These are phyloP conservation scores for Colletotrichum camelliae DNA, from an alignment of 2,329 filamentous ascomycete genomes.

Conservation along the genomic window DNA sequence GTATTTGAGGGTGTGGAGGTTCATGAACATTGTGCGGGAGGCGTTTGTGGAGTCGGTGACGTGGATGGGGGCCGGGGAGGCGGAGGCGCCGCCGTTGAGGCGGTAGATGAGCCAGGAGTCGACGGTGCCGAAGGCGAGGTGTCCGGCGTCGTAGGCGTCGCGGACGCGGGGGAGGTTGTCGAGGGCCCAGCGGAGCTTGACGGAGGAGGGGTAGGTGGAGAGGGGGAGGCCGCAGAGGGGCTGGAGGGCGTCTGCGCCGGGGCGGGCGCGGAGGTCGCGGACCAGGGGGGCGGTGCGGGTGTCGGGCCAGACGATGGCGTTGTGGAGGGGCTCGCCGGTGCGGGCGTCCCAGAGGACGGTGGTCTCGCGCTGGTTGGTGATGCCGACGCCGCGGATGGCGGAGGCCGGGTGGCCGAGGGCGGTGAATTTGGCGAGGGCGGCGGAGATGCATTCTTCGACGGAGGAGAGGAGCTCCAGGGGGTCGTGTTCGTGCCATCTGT, in stretches of 20 bases:
- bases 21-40: conserved; percentile 94
- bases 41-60: conserved; percentile 91
- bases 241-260: conserved; percentile 72
- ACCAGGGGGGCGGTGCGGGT: conserved; percentile 77
- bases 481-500: conserved; percentile 89
- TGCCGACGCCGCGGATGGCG: conserved; percentile 79
- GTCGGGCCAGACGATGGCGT: conserved; percentile 91
- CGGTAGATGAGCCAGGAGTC: conserved; percentile 89
- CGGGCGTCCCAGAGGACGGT: conserved; percentile 83
- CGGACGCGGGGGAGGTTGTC: conserved; percentile 73
- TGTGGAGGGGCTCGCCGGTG: conserved; percentile 81
- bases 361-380: conserved; percentile 92
- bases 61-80: conserved; percentile 62
- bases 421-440: conserved; percentile 74
- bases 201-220: conserved; percentile 86
- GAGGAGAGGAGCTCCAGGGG: conserved; percentile 77
- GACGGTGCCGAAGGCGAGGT: conserved; percentile 84
- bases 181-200: conserved; percentile 85
- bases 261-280: conserved; percentile 72
- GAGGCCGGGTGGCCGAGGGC: conserved; percentile 70
- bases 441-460: conserved; percentile 80
- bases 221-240: conserved; percentile 81
- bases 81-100: conserved; percentile 75
- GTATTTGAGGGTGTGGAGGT: conserved; percentile 80
- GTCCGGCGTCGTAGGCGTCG: conserved; percentile 76